Evolutionary conservation across 1,284 basidiomycete genomes (phyloP), one percentile per base, ranked within the genome.

Genomic region (Psilocybe mexicana): DNA sequence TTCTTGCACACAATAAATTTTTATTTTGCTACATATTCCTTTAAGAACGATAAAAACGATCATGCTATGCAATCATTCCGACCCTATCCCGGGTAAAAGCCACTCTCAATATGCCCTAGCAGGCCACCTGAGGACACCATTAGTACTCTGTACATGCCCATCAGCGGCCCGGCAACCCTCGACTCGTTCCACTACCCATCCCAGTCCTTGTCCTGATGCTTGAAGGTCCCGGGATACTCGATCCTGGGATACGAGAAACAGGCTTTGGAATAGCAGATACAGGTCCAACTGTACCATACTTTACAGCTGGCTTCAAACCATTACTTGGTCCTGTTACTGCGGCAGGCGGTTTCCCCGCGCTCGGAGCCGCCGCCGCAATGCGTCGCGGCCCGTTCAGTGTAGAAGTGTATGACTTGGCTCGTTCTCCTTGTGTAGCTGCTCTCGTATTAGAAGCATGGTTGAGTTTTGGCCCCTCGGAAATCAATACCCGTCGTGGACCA

Each of bases 401-500:
- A 14, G 25, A 33, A n/a, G 51, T 43, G 23, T 50, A 50, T 18
- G 52, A 23, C 47, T 60, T 66, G 26, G 44, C 44, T 28, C 50
- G 59, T 26, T 61, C 65, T 43, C 52, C 25, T 42, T 43, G 46
- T 49, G 40, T 52, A 28, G 43, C 14, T 30, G 55, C 43, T 50
- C 56, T 66, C 40, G 57, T 36, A 50, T 42, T 52, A 35, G 54
- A 26, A 12, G 43, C 42, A 30, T 52, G 40, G 44, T 40, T 53
- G 23, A 59, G 52, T 53, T 63, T 64, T 35, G 67, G 63, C 18
- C 62, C 67, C 44, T 74, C 70, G 46, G 64, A 60, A 35, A 71
- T 62, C 38, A 69, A 61, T 12, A 74, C 69, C n/a, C 74, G 70
- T 57, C 70, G 69, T 52, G 74, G 73, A 2, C 73, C 72, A 54